These are phyloP conservation scores for Talaromyces atroroseus DNA, from an alignment of 2,329 filamentous ascomycete genomes.

Conservation along the genomic window DNA sequence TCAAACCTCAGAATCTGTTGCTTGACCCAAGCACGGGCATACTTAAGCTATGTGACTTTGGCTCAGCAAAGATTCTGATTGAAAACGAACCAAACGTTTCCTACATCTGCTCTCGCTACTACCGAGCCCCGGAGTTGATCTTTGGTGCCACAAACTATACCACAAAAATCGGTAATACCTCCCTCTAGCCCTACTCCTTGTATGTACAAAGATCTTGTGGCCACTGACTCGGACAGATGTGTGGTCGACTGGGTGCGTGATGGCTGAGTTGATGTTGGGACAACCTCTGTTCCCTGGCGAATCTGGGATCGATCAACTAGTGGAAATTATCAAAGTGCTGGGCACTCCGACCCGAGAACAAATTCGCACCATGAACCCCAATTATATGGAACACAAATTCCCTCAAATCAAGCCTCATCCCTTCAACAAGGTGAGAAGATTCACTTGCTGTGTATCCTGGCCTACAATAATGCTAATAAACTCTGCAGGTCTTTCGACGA, in stretches of 20 bases:
- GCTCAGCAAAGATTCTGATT: slow-evolving; percentile 95
- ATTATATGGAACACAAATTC: slow-evolving; percentile 99
- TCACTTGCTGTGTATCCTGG: neutral
- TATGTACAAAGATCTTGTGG: neutral
- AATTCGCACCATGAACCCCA: slow-evolving; percentile 99
- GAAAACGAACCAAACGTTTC: slow-evolving; percentile 99
- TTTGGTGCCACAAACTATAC: slow-evolving; percentile 99
- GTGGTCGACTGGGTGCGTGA: slow-evolving; percentile 98
- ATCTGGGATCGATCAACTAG: slow-evolving; percentile 95
- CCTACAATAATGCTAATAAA: neutral
- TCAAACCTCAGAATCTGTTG: slow-evolving; percentile 97
- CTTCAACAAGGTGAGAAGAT: slow-evolving; percentile 71
- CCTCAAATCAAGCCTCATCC: slow-evolving; percentile 99
- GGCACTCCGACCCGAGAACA: slow-evolving; percentile 95
- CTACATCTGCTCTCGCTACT: slow-evolving; percentile 99
- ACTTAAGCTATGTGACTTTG: slow-evolving; percentile 97
- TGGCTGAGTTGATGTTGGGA: slow-evolving; percentile 98
- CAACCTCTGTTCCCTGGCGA: slow-evolving; percentile 97
- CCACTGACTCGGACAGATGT: slow-evolving; percentile 60
- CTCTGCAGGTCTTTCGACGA: slow-evolving; percentile 78
- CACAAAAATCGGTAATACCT: slow-evolving; percentile 86
- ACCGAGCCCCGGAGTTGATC: slow-evolving; percentile 94
- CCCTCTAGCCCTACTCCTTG: neutral
- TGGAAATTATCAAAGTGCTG: slow-evolving; percentile 98
- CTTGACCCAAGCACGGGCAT: slow-evolving; percentile 87